phyloP scores from a whole-genome alignment of 306 rosid genomes.

The Malus sieversii region DNA sequence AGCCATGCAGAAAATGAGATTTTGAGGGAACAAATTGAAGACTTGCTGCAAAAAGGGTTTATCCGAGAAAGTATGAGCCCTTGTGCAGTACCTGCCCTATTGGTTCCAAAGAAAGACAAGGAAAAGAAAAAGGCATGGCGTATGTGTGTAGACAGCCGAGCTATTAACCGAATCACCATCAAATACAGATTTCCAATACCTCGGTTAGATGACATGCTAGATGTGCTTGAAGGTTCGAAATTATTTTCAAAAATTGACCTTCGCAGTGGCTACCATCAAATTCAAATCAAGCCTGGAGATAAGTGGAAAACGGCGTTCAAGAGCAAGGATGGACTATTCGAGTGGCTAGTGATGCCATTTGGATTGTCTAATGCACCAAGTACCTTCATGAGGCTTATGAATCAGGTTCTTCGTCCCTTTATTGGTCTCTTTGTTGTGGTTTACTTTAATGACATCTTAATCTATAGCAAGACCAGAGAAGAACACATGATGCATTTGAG shows the following conservation, averaged over 20 bases:
- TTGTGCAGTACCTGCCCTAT: too few relatives aligned
- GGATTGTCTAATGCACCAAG: neutral
- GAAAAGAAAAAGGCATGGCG: too few relatives aligned
- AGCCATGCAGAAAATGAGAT: too few relatives aligned
- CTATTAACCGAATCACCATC: too few relatives aligned
- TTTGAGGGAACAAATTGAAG: too few relatives aligned
- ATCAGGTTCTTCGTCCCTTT: neutral
- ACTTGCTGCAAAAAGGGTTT: too few relatives aligned
- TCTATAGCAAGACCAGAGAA: neutral
- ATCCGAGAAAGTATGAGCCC: too few relatives aligned
- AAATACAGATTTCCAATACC: too few relatives aligned
- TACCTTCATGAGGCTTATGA: neutral
- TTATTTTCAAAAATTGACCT: too few relatives aligned
- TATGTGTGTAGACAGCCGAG: too few relatives aligned
- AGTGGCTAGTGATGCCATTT: neutral
- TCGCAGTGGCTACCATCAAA: neutral
- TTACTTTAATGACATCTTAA: neutral
- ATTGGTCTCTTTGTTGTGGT: neutral
- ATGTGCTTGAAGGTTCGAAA: neutral
- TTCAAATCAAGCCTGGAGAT: neutral
- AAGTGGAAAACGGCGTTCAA: neutral
- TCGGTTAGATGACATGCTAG: neutral
- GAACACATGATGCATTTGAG: neutral
- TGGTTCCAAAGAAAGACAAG: too few relatives aligned
- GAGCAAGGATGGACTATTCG: neutral